These are phyloP conservation scores for Erysimum cheiranthoides DNA, from an alignment of 345 rosid species.

Conservation along the genomic window DNA sequence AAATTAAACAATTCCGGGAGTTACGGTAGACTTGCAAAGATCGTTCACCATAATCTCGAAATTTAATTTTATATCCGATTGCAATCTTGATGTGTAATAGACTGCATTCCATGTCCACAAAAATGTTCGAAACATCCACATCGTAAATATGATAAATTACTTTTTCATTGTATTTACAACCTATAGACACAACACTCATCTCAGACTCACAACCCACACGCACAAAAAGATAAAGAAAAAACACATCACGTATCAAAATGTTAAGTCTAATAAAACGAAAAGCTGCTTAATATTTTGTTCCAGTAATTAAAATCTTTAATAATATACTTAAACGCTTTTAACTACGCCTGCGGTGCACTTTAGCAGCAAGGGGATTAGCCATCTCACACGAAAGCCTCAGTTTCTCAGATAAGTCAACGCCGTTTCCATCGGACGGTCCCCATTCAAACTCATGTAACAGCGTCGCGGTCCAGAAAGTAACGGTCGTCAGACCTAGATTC, in stretches of 20 bases:
- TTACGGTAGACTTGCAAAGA: slow-evolving; percentile 8
- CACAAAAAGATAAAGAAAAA: background rate
- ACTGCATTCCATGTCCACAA: background rate
- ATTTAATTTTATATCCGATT: background rate
- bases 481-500: slow-evolving; percentile 68
- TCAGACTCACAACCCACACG: slow-evolving; percentile 23
- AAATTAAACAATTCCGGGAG: background rate
- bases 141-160: background rate
- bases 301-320: background rate
- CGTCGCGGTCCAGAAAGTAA: slow-evolving; percentile 70
- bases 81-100: background rate
- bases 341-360: slow-evolving; percentile 51
- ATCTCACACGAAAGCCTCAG: slow-evolving; percentile 78
- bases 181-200: slow-evolving; percentile 27
- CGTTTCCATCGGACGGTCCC: slow-evolving; percentile 49
- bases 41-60: background rate
- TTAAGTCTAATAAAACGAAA: slow-evolving; percentile 23
- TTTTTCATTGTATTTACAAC: slow-evolving; percentile 37
- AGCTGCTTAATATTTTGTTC: slow-evolving; percentile 22
- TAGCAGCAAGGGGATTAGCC: slow-evolving; percentile 69
- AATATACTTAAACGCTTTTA: slow-evolving; percentile 1
- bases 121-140: background rate
- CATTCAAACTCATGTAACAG: slow-evolving; percentile 75
- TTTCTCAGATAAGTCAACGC: slow-evolving; percentile 70
- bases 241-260: slow-evolving; percentile 30